phyloP scores from a whole-genome alignment of 2,329 filamentous ascomycete genomes.

The Microcyclospora tardicrescens region DNA sequence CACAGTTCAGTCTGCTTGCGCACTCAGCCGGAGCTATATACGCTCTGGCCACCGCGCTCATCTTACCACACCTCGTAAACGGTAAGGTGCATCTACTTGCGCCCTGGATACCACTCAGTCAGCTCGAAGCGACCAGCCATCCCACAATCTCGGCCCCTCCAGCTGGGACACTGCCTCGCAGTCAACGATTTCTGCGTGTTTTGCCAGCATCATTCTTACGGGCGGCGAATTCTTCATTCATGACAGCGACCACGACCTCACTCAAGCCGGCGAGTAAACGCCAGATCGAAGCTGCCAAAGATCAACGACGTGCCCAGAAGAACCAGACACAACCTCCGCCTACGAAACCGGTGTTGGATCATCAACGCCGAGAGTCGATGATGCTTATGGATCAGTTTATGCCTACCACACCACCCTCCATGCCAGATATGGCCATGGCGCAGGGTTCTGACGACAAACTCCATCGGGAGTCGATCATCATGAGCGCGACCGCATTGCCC shows the following conservation, averaged over 20 bases:
- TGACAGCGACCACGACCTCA: slow-evolving; percentile 66
- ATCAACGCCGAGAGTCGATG: slow-evolving; percentile 32
- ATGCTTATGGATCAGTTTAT: slow-evolving; percentile 37
- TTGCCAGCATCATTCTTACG: slow-evolving; percentile 83
- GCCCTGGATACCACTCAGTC: slow-evolving; percentile 93
- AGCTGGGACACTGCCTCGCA: slow-evolving; percentile 75
- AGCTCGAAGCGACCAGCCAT: slow-evolving; percentile 59
- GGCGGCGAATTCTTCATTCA: slow-evolving; percentile 89
- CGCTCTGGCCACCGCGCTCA: slow-evolving; percentile 81
- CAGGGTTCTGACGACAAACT: neutral
- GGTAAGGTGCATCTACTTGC: slow-evolving; percentile 88
- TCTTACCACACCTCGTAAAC: slow-evolving; percentile 91
- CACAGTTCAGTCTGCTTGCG: slow-evolving; percentile 88
- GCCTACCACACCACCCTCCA: slow-evolving; percentile 23
- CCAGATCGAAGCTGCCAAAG: slow-evolving; percentile 2
- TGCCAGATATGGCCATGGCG: neutral
- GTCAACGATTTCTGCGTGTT: slow-evolving; percentile 79
- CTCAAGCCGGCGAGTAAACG: slow-evolving; percentile 21
- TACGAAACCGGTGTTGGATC: slow-evolving; percentile 12
- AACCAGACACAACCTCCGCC: slow-evolving; percentile 3
- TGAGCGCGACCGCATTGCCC: slow-evolving; percentile 21
- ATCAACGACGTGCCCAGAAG: slow-evolving; percentile 3
- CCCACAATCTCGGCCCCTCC: slow-evolving; percentile 45
- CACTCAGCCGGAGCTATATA: slow-evolving; percentile 98
- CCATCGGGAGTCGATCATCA: slow-evolving; percentile 16